Conservation (phyloP, 306 rosid species). For the Aeschynomene evenia region DNA sequence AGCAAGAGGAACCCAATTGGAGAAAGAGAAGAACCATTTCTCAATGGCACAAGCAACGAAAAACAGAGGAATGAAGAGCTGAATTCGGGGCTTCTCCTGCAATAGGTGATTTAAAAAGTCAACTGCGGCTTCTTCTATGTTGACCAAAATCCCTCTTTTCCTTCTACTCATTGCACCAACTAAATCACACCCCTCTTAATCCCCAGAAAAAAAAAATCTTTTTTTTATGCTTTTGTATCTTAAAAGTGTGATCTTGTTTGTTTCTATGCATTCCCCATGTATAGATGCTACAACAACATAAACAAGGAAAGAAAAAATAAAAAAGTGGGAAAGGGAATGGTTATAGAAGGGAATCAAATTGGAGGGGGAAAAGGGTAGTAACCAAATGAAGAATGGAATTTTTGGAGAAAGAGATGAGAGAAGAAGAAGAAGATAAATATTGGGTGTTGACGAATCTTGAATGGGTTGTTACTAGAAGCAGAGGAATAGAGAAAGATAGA, state of each 20-base stretch:
- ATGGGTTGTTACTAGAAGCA: slow-evolving; percentile 5
- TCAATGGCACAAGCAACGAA: slow-evolving; percentile 76
- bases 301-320: background rate
- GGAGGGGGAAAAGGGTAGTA: background rate
- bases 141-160: slow-evolving; percentile 32
- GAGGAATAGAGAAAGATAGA: background rate
- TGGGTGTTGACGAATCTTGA: slow-evolving; percentile 28
- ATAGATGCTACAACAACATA: background rate
- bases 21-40: slow-evolving; percentile 79
- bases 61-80: slow-evolving; percentile 58
- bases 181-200: slow-evolving; percentile 4
- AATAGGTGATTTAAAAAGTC: slow-evolving; percentile 50
- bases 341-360: background rate
- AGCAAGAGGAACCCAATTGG: slow-evolving; percentile 81
- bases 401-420: background rate
- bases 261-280: background rate
- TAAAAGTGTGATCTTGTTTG: slow-evolving; percentile 4
- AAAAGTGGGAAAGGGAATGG: background rate
- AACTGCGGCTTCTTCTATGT: slow-evolving; percentile 49
- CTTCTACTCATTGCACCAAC: slow-evolving; percentile 53
- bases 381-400: background rate
- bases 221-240: background rate
- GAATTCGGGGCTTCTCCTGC: slow-evolving; percentile 59
- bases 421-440: background rate
- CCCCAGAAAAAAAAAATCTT: background rate